phyloP scores from a whole-genome alignment of 108 stramenopile genomes.

The Skeletonema tropicum region DNA sequence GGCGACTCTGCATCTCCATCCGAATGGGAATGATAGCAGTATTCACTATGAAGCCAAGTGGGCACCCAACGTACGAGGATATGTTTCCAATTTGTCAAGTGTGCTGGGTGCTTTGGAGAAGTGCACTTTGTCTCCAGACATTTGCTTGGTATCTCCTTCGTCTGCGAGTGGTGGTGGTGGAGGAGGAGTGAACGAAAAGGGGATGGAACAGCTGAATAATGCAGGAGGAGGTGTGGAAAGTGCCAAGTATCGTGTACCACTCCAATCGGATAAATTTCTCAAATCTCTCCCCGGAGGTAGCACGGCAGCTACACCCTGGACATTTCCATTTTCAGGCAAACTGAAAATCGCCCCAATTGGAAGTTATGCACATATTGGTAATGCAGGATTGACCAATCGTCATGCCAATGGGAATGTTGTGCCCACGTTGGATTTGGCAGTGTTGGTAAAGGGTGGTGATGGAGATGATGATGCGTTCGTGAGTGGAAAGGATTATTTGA shows the following conservation, averaged over 20 bases:
- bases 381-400: constrained; percentile 65
- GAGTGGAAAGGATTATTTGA: constrained; percentile 76
- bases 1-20: constrained; percentile 46
- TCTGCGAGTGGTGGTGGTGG: background rate
- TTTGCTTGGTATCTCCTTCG: background rate
- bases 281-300: constrained; percentile 32
- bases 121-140: constrained; percentile 18
- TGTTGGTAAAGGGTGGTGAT: constrained; percentile 44
- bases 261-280: constrained; percentile 60
- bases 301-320: constrained; percentile 5
- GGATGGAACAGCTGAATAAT: background rate
- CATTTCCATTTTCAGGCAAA: constrained; percentile 32
- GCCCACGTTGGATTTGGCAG: constrained; percentile 70
- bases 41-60: constrained; percentile 55
- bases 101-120: constrained; percentile 11
- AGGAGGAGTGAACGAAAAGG: constrained; percentile 11
- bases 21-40: constrained; percentile 5
- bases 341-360: constrained; percentile 33
- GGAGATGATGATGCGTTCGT: constrained; percentile 45
- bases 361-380: constrained; percentile 40
- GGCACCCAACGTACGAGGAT: constrained; percentile 52
- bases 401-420: constrained; percentile 75
- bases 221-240: background rate
- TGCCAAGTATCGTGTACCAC: constrained; percentile 26
- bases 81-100: constrained; percentile 43